phyloP scores from a whole-genome alignment of 176 grass and related monocot species.

The Ensete ventricosum region DNA sequence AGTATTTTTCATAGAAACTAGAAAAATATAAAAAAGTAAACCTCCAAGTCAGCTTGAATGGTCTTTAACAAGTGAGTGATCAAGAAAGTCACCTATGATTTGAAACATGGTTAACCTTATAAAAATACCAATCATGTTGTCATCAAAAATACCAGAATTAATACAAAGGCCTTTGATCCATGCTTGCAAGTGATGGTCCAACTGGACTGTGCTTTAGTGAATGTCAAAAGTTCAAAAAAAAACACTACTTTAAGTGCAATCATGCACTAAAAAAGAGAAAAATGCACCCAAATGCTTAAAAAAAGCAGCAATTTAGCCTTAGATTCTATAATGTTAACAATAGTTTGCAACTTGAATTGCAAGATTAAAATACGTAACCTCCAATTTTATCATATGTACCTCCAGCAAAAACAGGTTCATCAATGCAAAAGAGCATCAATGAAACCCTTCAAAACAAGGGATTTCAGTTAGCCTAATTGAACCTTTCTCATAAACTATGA shows the following conservation, averaged over 20 bases:
- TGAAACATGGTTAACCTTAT: too few species aligned
- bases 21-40: too few species aligned
- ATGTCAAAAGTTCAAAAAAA: neutral
- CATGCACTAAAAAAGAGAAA: neutral
- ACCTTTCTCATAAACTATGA: neutral
- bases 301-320: neutral
- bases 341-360: neutral
- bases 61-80: too few species aligned
- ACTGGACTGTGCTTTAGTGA: neutral
- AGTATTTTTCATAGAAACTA: too few species aligned
- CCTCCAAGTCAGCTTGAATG: too few species aligned
- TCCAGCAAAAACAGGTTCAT: neutral
- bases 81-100: too few species aligned
- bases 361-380: neutral
- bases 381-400: neutral
- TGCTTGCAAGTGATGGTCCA: too few species aligned
- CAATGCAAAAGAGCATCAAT: neutral
- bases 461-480: too few species aligned
- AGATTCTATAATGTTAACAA: neutral
- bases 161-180: too few species aligned
- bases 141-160: too few species aligned
- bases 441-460: neutral
- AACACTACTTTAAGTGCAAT: neutral
- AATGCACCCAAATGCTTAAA: neutral
- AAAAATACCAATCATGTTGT: too few species aligned